Base-by-base conservation (phyloP, 352 stramenopile genomes). In the Phytophthora citricola region DNA sequence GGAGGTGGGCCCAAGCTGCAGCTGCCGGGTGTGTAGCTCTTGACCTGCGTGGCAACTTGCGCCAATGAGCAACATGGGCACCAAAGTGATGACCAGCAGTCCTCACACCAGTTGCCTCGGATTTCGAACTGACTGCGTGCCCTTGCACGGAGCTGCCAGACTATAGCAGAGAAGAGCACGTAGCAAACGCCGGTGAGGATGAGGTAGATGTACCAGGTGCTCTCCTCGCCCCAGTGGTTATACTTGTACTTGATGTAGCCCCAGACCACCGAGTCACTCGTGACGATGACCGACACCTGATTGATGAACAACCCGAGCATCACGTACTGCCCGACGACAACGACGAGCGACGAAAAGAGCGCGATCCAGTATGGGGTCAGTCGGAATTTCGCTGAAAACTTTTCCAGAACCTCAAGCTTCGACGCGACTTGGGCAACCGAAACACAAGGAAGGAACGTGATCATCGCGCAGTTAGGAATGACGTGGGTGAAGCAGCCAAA, bases 21-120 rank as follows among this genome's bases (percentile, higher is more conserved):
- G 27, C 63, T 69, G 5, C 73, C 73, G 5, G 71, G 68, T 24
- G 36, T 73, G 55, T 85, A 85, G 61, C 76, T 83, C 46, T 76
- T 72, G 39, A 62, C 52, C 47, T 87, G 78, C 15, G 72, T 83
- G n/a, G 75, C 75, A 32, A 74, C 73, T 53, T 87, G 78, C 0
- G 75, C 76, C 26, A 83, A 39, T 5, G 63, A 44, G 47, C 76
- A 83, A 11, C 63, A 67, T 22, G 47, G 61, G 29, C 74, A 81
- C 31, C 65, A 77, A 3, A 77, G 50, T 14, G 69, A 58, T 11
- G 64, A 63, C 54, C 60, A 67, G 40, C 58, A 77, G 50, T 73
- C 69, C 38, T 58, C 52, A 29, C 41, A 44, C 64, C 55, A 71
- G 22, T 55, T 69, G n/a, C 64, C 64, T 10, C 34, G 48, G 32